Conservation (phyloP, 805 yeast species). For the Cyberlindnera suaveolens region DNA sequence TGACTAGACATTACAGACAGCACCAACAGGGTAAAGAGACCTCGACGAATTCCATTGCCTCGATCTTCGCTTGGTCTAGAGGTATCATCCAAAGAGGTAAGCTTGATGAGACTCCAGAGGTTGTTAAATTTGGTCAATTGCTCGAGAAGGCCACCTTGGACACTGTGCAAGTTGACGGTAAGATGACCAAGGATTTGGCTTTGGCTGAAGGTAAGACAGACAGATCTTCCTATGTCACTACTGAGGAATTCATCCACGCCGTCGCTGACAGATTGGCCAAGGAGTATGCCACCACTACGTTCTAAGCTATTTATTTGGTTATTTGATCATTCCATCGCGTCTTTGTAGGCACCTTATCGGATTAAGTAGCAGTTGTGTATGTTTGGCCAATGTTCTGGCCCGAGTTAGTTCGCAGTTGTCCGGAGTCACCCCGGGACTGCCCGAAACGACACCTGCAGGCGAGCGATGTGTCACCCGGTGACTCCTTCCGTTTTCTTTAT, state of each 20-base stretch:
- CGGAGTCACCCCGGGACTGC: no score
- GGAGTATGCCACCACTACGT: conserved; percentile 5
- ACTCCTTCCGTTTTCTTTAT: no score
- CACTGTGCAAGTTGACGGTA: conserved; percentile 75
- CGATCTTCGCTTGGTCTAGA: conserved; percentile 95
- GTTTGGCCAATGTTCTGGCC: not conserved
- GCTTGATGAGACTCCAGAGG: conserved; percentile 82
- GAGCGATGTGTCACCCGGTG: no score
- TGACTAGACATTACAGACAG: conserved; percentile 93
- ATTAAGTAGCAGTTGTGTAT: no score
- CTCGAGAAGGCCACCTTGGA: conserved; percentile 83
- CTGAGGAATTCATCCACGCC: conserved; percentile 84
- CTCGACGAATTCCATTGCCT: conserved; percentile 94
- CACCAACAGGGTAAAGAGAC: conserved; percentile 97
- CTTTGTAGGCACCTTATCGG: no score
- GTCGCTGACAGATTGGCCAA: conserved; percentile 58
- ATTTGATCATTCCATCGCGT: not conserved
- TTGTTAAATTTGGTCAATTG: conserved; percentile 67
- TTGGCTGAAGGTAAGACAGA: conserved; percentile 82
- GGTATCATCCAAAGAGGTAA: conserved; percentile 91
- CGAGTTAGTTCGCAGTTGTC: no score
- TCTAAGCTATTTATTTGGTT: conserved; percentile 1
- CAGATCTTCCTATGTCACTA: conserved; percentile 77
- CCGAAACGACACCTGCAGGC: no score
- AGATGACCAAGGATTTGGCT: conserved; percentile 96